Base-by-base conservation (phyloP, 495 filamentous ascomycete species). In the Penicillium canescens region DNA sequence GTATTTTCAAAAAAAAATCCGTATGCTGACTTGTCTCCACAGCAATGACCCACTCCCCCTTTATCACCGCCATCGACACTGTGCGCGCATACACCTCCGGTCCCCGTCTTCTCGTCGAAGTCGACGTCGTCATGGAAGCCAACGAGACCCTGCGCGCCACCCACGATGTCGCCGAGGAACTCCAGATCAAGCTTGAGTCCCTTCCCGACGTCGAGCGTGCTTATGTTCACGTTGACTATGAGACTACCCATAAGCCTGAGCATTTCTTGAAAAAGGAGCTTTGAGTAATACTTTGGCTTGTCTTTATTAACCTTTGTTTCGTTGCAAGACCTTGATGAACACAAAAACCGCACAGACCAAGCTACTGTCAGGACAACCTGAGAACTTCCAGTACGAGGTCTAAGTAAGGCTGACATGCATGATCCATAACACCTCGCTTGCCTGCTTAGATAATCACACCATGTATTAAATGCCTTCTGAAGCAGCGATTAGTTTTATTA, bases 151-250 rank as follows among this genome's bases (percentile, higher is more conserved):
- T 98, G 11, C 79, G 82, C 48, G 85, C 84, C 20, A 96, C 92
- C 0, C 94, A 98, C 68, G 94, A 98, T 62, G 82, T 97, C 6
- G 94, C 94, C 0, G 94, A 98, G 72, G 91, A 86, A 64, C 78
- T 98, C 54, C 94, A 98, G 79, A 88, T 88, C 46, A 98, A 97
- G 75, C 77, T 98, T 4, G 94, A 98, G 82, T 87, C 84, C 35
- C 69, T 98, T 57, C 94, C 95, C 4, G 85, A 96, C 67, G 86
- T 98, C 3, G 94, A 98, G 79, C 74, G 94, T 55, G 91, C 92
- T 1, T 98, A 98, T 73, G 94, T 98, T 12, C 94, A 98, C 71
- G 92, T 97, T 13, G 94, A 98, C 65, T 98, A 93, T 59, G 94
- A 98, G 78, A 92, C 91, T 6, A 92, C 87, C n/a, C 94, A 98